Evolutionary conservation across 2,329 filamentous ascomycete species (phyloP).

Genomic region (Aspergillus brasiliensis): DNA sequence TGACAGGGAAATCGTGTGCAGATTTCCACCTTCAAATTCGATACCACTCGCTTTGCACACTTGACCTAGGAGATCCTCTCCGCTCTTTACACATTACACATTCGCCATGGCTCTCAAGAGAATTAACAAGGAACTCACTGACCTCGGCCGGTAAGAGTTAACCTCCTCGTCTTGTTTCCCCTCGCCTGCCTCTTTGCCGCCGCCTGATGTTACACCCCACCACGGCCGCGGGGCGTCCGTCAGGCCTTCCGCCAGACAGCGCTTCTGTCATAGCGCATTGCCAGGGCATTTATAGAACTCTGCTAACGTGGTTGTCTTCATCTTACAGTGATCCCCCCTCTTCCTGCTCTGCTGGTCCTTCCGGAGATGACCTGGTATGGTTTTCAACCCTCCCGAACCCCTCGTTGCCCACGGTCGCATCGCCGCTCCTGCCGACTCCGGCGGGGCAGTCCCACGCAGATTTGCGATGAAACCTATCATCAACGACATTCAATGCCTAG

Average conservation of each 20-base stretch:
- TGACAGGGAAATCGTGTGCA: slow-evolving; percentile 18
- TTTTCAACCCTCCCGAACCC: slow-evolving; percentile 6
- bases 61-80: slow-evolving; percentile 10
- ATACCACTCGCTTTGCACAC: slow-evolving; percentile 14
- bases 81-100: slow-evolving; percentile 19
- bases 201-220: slow-evolving; percentile 18
- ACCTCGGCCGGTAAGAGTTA: slow-evolving; percentile 52
- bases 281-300: background rate
- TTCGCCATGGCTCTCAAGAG: slow-evolving; percentile 54
- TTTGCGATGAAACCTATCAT: background rate
- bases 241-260: background rate
- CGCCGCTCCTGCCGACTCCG: slow-evolving; percentile 19
- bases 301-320: slow-evolving; percentile 14
- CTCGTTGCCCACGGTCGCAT: slow-evolving; percentile 15
- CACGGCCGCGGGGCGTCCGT: slow-evolving; percentile 25
- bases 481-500: background rate
- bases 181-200: slow-evolving; percentile 1
- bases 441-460: slow-evolving; percentile 25
- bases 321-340: slow-evolving; percentile 85
- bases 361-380: slow-evolving; percentile 96
- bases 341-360: slow-evolving; percentile 95
- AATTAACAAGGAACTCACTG: slow-evolving; percentile 58
- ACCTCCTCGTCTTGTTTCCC: slow-evolving; percentile 12
- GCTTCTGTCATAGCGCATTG: background rate
- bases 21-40: slow-evolving; percentile 20